Conservation (phyloP, 768 basidiomycete species). For the Termitomyces sp. region DNA sequence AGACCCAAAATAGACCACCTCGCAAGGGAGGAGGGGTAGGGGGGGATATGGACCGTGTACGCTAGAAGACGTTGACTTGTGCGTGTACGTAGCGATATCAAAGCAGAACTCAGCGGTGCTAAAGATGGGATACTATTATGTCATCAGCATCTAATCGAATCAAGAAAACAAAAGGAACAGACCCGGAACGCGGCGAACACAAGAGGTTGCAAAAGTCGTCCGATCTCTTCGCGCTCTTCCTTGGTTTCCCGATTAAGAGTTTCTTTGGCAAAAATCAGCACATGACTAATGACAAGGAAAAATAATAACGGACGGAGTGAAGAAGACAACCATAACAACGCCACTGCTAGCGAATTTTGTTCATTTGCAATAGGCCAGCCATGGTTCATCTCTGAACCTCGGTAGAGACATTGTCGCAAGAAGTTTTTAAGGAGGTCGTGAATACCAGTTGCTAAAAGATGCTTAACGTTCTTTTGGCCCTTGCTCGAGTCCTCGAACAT, state of each 20-base stretch:
- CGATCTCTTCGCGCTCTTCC: conserved; percentile 24
- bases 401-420: conserved; percentile 32
- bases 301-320: conserved; percentile 26
- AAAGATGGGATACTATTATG: conserved; percentile 37
- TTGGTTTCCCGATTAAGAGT: conserved; percentile 27
- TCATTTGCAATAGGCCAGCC: conserved; percentile 47
- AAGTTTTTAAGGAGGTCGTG: conserved; percentile 33
- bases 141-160: conserved; percentile 10
- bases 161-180: conserved; percentile 16
- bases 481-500: conserved; percentile 54
- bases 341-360: conserved; percentile 38
- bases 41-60: conserved; percentile 22
- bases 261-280: conserved; percentile 17
- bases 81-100: conserved; percentile 9
- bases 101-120: conserved; percentile 28
- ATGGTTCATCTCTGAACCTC: conserved; percentile 28
- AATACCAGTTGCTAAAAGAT: conserved; percentile 38
- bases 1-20: conserved; percentile 38
- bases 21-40: conserved; percentile 21
- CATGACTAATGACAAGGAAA: neutral
- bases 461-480: conserved; percentile 38
- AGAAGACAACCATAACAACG: conserved; percentile 42
- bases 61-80: conserved; percentile 13
- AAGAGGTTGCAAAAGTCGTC: conserved; percentile 34
- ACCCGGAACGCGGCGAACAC: conserved; percentile 47